phyloP scores from a whole-genome alignment of 306 rosid species.

The Citrullus amarus region DNA sequence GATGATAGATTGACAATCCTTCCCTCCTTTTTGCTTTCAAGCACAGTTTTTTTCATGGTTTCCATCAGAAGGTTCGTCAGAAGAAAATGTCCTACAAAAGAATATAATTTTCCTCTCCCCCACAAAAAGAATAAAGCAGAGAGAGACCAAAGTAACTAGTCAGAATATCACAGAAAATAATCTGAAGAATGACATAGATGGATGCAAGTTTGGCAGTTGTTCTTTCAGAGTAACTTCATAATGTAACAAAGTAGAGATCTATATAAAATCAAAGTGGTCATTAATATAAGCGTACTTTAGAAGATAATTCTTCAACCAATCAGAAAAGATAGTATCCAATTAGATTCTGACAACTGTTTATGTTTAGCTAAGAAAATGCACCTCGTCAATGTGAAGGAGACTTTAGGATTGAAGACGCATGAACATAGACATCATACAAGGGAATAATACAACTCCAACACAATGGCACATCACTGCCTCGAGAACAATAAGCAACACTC shows the following conservation, averaged over 20 bases:
- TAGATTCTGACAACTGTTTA: neutral
- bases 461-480: neutral
- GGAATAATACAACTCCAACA: neutral
- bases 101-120: neutral
- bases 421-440: neutral
- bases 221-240: neutral
- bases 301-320: neutral
- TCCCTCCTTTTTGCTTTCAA: constrained; percentile 54
- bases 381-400: neutral
- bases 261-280: neutral
- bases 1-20: constrained; percentile 64
- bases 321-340: neutral
- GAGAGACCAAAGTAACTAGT: neutral
- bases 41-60: constrained; percentile 58
- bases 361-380: neutral
- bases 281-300: neutral
- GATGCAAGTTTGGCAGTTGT: neutral
- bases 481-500: neutral
- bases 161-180: neutral
- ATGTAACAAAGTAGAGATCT: neutral
- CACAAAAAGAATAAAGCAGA: neutral
- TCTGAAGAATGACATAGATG: neutral
- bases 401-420: neutral
- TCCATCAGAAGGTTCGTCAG: constrained; percentile 68
- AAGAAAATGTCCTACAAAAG: constrained; percentile 59